Evolutionary conservation across 169 alveolate genomes (phyloP).

Genomic region (Nephromyces sp.): DNA sequence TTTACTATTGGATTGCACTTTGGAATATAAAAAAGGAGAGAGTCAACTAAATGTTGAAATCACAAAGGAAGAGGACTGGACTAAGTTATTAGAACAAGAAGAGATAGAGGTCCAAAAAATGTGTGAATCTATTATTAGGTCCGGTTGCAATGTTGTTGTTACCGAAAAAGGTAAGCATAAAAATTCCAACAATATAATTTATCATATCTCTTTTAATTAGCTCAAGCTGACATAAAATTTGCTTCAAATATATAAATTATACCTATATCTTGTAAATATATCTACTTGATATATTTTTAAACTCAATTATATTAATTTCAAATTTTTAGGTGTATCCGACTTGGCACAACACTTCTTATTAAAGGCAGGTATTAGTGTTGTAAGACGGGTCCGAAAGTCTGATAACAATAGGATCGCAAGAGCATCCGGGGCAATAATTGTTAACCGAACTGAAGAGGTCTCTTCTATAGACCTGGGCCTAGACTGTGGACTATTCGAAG

Average conservation of each 20-base stretch:
- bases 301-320: no score
- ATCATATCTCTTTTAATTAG: no score
- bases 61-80: constrained; percentile 90
- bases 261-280: no score
- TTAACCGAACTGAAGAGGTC: constrained; percentile 93
- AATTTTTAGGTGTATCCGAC: constrained; percentile 38
- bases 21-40: constrained; percentile 92
- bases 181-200: no score
- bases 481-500: constrained; percentile 88
- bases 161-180: constrained; percentile 84
- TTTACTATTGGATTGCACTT: constrained; percentile 90
- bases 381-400: constrained; percentile 86
- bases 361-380: constrained; percentile 79
- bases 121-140: constrained; percentile 88
- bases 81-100: constrained; percentile 83
- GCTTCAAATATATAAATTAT: no score
- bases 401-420: constrained; percentile 92
- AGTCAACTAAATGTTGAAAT: constrained; percentile 73
- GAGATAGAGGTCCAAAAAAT: constrained; percentile 89
- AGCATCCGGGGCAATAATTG: constrained; percentile 93
- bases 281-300: no score
- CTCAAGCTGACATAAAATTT: no score
- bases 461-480: constrained; percentile 80
- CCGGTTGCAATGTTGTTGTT: constrained; percentile 91
- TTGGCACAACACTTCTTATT: constrained; percentile 89